Percentiles rank a stretch among this genome's conserved stretches.
Evolutionary conservation across 1,284 basidiomycete species (phyloP).

Genomic region (Tilletia setariae): DNA sequence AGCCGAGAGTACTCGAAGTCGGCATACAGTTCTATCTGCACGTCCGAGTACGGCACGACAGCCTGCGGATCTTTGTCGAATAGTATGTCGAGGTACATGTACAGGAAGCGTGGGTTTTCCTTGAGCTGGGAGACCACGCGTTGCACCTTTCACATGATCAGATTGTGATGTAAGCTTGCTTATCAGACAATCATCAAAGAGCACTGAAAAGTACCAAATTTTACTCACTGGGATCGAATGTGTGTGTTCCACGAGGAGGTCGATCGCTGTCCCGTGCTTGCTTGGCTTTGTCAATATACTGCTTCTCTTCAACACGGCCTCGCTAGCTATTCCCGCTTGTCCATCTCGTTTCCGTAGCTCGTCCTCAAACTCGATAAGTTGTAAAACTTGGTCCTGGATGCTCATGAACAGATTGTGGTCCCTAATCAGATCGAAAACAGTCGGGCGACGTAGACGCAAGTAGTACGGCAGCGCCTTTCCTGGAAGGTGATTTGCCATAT

Average conservation of each 20-base stretch:
- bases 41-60: conserved; percentile 60
- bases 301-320: not conserved
- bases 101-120: conserved; percentile 74
- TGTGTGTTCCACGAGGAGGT: conserved; percentile 85
- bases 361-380: conserved; percentile 90
- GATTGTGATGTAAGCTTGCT: conserved; percentile 15
- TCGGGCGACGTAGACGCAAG: conserved; percentile 75
- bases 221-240: conserved; percentile 84
- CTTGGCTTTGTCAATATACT: conserved; percentile 14
- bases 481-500: conserved; percentile 80
- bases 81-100: conserved; percentile 87
- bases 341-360: conserved; percentile 60
- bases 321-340: not conserved
- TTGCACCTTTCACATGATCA: conserved; percentile 72
- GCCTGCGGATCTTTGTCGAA: conserved; percentile 81
- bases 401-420: conserved; percentile 93
- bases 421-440: conserved; percentile 90
- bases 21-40: conserved; percentile 78
- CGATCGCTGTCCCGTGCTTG: conserved; percentile 68
- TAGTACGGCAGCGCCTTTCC: conserved; percentile 89
- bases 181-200: not conserved
- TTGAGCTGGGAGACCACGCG: conserved; percentile 84
- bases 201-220: not conserved
- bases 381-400: conserved; percentile 84
- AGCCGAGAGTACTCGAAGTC: conserved; percentile 75